Conservation (phyloP, 192 early-diverging fungal species). For the Globomyces pollinis-pini region DNA sequence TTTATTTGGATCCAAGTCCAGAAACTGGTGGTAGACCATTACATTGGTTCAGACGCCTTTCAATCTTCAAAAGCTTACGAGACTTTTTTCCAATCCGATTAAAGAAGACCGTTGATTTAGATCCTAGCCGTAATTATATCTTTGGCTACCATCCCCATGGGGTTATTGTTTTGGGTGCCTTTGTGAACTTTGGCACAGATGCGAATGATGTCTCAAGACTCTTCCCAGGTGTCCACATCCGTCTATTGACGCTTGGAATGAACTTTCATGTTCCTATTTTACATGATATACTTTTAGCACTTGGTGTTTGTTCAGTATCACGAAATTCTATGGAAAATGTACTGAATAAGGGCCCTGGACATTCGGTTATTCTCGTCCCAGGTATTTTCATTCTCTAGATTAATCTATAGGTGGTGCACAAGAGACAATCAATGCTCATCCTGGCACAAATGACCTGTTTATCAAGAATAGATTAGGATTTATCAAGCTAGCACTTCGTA, state of each 20-base stretch:
- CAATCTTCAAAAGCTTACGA: conserved; percentile 68
- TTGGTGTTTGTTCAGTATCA: conserved; percentile 71
- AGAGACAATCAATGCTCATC: conserved; percentile 63
- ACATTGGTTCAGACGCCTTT: conserved; percentile 36
- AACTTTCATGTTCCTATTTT: conserved; percentile 83
- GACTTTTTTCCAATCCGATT: conserved; percentile 57
- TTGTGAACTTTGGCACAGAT: conserved; percentile 75
- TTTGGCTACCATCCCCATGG: conserved; percentile 87
- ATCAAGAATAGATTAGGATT: conserved; percentile 81
- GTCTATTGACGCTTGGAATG: conserved; percentile 71
- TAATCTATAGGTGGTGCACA: conserved; percentile 89
- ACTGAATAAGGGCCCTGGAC: conserved; percentile 58
- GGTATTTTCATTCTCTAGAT: no score
- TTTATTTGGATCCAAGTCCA: conserved; percentile 66
- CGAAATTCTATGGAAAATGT: conserved; percentile 69
- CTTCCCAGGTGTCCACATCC: conserved; percentile 74
- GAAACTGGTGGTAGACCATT: conserved; percentile 70
- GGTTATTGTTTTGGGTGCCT: conserved; percentile 76
- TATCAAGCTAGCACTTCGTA: conserved; percentile 76
- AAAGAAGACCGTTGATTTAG: conserved; percentile 75
- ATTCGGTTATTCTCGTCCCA: conserved; percentile 72
- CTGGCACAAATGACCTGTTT: conserved; percentile 51
- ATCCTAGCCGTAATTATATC: conserved; percentile 76
- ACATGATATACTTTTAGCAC: conserved; percentile 71
- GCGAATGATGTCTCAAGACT: conserved; percentile 61